Percentiles rank a stretch among this genome's conserved stretches.
Conservation (phyloP, 768 basidiomycete genomes). For the Hericium rajendrae region DNA sequence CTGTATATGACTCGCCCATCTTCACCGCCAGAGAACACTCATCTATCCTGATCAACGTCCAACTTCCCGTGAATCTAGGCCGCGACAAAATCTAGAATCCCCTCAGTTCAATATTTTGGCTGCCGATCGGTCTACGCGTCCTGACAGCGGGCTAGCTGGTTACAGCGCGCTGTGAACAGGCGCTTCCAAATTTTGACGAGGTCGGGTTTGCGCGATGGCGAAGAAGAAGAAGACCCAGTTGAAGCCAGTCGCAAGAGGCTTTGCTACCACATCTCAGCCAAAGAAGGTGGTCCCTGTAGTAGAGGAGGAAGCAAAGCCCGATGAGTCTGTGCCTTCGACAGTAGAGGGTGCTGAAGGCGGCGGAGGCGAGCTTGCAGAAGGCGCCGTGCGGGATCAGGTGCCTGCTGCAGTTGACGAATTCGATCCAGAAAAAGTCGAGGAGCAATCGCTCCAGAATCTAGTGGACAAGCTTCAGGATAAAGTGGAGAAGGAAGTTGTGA, state of each 20-base stretch:
- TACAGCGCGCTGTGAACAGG: background rate
- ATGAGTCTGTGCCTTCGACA: conserved; percentile 5
- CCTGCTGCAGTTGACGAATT: conserved; percentile 16
- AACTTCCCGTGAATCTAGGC: background rate
- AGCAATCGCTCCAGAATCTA: conserved; percentile 54
- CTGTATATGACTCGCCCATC: no score
- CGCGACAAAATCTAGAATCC: background rate
- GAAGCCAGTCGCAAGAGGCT: conserved; percentile 66
- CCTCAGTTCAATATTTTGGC: no score
- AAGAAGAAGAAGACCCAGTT: conserved; percentile 83
- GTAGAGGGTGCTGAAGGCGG: background rate
- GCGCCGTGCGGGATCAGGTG: no score
- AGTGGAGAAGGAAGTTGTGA: conserved; percentile 74
- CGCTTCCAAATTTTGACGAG: background rate
- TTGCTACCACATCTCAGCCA: conserved; percentile 74
- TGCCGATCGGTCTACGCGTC: background rate
- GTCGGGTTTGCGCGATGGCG: conserved; percentile 35
- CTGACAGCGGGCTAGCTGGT: conserved; percentile 4
- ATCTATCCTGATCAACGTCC: no score
- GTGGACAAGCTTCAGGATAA: conserved; percentile 83
- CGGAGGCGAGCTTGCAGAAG: background rate
- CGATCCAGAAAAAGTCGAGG: conserved; percentile 34
- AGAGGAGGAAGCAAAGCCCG: conserved; percentile 7
- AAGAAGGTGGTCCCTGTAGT: conserved; percentile 47
- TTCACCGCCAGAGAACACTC: no score